Percentiles rank a stretch among this genome's conserved stretches.
These are phyloP conservation scores for Niebla homalea DNA, from an alignment of 495 filamentous ascomycete genomes.

Conservation along the genomic window DNA sequence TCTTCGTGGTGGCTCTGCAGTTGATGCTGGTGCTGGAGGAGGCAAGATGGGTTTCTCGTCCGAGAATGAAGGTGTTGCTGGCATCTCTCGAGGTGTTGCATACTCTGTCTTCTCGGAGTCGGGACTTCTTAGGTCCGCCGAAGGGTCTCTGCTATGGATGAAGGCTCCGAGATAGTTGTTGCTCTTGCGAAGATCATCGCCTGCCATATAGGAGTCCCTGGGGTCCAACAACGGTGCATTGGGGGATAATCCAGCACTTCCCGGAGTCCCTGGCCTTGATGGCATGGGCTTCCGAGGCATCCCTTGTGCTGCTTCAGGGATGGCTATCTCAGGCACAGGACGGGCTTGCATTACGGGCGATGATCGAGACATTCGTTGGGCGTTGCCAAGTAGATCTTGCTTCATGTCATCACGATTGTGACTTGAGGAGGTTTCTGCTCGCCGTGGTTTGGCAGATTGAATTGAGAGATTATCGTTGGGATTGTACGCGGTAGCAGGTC, in stretches of 20 bases:
- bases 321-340: slow-evolving; percentile 12
- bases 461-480: slow-evolving; percentile 46
- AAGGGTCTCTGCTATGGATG: slow-evolving; percentile 25
- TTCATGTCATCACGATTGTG: slow-evolving; percentile 44
- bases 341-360: slow-evolving; percentile 35
- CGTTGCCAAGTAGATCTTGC: slow-evolving; percentile 47
- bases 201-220: slow-evolving; percentile 23
- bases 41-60: slow-evolving; percentile 10
- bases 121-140: slow-evolving; percentile 11
- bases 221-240: slow-evolving; percentile 14
- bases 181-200: slow-evolving; percentile 25
- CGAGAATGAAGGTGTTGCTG: slow-evolving; percentile 13
- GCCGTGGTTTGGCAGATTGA: slow-evolving; percentile 34
- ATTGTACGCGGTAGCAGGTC: slow-evolving; percentile 49
- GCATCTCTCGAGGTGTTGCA: slow-evolving; percentile 3
- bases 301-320: slow-evolving; percentile 9
- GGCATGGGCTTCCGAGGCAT: slow-evolving; percentile 13
- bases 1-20: slow-evolving; percentile 13
- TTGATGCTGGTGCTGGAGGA: slow-evolving; percentile 5
- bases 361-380: slow-evolving; percentile 52
- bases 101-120: slow-evolving; percentile 8
- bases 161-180: slow-evolving; percentile 34
- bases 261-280: slow-evolving; percentile 4
- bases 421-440: slow-evolving; percentile 48
- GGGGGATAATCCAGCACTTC: slow-evolving; percentile 14